phyloP scores from a whole-genome alignment of 2,329 filamentous ascomycete species.

The Bipolaris bicolor region DNA sequence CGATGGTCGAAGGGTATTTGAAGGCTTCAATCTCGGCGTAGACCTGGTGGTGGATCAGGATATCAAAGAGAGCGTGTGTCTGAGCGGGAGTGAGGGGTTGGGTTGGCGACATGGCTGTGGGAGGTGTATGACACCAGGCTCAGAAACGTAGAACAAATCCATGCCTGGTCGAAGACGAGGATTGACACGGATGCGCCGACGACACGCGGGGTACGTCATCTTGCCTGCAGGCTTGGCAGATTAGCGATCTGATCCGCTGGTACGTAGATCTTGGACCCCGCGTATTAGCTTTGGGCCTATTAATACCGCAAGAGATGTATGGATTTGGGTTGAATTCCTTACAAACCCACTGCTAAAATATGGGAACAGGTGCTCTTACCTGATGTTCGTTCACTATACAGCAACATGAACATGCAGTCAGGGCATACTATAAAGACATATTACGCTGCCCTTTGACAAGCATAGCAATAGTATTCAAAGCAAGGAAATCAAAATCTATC shows the following conservation, averaged over 20 bases:
- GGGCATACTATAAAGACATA: too few relatives aligned
- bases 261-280: background rate
- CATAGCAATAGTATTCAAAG: too few relatives aligned
- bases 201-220: constrained; percentile 22
- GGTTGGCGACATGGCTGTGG: constrained; percentile 23
- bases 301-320: background rate
- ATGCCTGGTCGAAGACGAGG: constrained; percentile 5
- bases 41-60: constrained; percentile 61
- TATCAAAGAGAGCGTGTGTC: constrained; percentile 60
- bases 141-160: constrained; percentile 1
- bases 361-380: too few relatives aligned
- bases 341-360: too few relatives aligned
- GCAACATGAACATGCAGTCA: too few relatives aligned
- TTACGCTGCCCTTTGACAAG: too few relatives aligned
- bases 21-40: constrained; percentile 74
- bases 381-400: too few relatives aligned
- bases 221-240: constrained; percentile 12
- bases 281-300: background rate
- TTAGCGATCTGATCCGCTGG: constrained; percentile 1
- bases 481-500: too few relatives aligned
- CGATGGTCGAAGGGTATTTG: constrained; percentile 68
- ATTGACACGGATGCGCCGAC: constrained; percentile 16
- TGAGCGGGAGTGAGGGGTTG: constrained; percentile 52
- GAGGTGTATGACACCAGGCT: constrained; percentile 1
- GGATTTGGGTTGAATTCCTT: too few relatives aligned